phyloP scores from a whole-genome alignment of 805 yeast species.

The Wickerhamiella occidentalis region DNA sequence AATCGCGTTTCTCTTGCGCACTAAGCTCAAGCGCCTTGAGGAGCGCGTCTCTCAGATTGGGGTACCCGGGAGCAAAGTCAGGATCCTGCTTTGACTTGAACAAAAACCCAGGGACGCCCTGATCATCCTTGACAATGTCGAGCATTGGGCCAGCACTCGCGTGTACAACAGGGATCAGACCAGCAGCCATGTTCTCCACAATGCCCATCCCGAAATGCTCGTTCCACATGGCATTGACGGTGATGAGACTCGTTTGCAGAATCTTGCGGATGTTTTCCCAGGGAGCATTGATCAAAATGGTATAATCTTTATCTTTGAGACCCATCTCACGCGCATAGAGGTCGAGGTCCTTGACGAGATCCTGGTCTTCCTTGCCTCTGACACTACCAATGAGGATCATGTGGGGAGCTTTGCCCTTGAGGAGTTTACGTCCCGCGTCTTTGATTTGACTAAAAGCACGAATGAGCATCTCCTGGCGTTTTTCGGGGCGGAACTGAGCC shows the following conservation, averaged over 20 bases:
- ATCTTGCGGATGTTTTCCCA: constrained; percentile 47
- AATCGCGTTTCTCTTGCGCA: constrained; percentile 29
- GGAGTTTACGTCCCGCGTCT: constrained; percentile 12
- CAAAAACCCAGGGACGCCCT: constrained; percentile 58
- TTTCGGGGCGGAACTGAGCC: constrained; percentile 94
- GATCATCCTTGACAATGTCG: constrained; percentile 60
- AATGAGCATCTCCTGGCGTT: constrained; percentile 67
- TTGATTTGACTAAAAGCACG: constrained; percentile 46
- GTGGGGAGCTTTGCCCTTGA: constrained; percentile 34
- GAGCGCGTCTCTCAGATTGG: constrained; percentile 42
- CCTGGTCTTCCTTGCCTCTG: constrained; percentile 53
- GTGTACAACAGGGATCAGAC: constrained; percentile 79
- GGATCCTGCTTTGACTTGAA: constrained; percentile 65
- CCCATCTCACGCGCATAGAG: constrained; percentile 33
- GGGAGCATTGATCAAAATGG: constrained; percentile 62
- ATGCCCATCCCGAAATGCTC: constrained; percentile 98
- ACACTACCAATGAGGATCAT: constrained; percentile 76
- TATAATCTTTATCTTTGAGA: constrained; percentile 33
- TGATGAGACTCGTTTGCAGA: constrained; percentile 49
- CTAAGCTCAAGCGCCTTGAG: constrained; percentile 32
- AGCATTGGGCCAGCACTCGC: constrained; percentile 90
- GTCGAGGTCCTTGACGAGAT: constrained; percentile 42
- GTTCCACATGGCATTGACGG: constrained; percentile 97
- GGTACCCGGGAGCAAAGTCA: constrained; percentile 39
- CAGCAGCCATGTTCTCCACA: constrained; percentile 81